A percentile compares a stretch with the other conserved stretches of the same genome.
Conservation (phyloP, 495 filamentous ascomycete species). For the Oleoguttula mirabilis region DNA sequence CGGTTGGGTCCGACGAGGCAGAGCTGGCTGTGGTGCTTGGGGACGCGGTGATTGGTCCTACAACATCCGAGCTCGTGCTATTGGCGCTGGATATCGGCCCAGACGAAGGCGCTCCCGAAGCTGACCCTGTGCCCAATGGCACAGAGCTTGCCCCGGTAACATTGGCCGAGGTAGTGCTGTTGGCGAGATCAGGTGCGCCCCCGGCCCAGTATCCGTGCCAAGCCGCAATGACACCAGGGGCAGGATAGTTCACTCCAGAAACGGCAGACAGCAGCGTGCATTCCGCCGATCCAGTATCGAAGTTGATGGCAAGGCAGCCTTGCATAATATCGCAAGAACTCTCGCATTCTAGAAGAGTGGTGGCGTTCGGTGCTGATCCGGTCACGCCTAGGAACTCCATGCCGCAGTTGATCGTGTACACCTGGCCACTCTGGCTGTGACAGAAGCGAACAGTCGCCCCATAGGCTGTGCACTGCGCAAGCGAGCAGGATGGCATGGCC, state of each 20-base stretch:
- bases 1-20: no score
- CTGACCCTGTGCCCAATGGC: no score
- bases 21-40: no score
- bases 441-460: conserved; percentile 5
- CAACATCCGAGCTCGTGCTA: no score
- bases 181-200: neutral
- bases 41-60: no score
- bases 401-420: conserved; percentile 13
- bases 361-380: no score
- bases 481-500: neutral
- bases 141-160: no score
- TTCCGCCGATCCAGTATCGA: neutral
- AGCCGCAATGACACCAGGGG: neutral
- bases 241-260: conserved; percentile 2
- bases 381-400: conserved; percentile 6
- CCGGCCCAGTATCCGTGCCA: conserved; percentile 10
- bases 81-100: no score
- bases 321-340: conserved; percentile 1
- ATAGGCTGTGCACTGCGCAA: neutral
- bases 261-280: conserved; percentile 6
- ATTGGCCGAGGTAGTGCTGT: no score
- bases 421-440: neutral
- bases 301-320: conserved; percentile 7
- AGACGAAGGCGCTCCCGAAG: no score
- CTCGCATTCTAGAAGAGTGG: neutral